phyloP scores from a whole-genome alignment of 2,329 filamentous ascomycete genomes.

The Neodidymelliopsis sp. region DNA sequence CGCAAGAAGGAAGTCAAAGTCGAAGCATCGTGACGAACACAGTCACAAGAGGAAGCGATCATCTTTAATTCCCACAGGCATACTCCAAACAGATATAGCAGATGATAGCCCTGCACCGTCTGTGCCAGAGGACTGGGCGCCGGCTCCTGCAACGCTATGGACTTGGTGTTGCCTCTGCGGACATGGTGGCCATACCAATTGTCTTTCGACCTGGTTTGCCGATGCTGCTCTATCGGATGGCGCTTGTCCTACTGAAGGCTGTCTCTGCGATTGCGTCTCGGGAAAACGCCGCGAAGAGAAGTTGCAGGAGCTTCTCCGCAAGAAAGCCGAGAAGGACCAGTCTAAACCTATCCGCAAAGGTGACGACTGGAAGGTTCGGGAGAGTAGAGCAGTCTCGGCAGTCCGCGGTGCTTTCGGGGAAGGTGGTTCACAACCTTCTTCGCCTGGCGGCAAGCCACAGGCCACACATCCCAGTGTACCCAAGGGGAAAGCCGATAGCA shows the following conservation, averaged over 20 bases:
- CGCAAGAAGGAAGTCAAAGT: slow-evolving; percentile 38
- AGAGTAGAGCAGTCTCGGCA: slow-evolving; percentile 54
- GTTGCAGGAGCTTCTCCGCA: slow-evolving; percentile 36
- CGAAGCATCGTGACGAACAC: slow-evolving; percentile 22
- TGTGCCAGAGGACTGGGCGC: slow-evolving; percentile 30
- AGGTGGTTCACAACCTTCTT: slow-evolving; percentile 10
- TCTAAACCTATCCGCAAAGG: slow-evolving; percentile 46
- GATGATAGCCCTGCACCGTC: slow-evolving; percentile 31
- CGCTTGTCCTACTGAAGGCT: slow-evolving; percentile 65
- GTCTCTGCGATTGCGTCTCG: slow-evolving; percentile 65
- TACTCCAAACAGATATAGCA: slow-evolving; percentile 18
- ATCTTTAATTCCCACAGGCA: slow-evolving; percentile 28
- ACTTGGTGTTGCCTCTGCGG: slow-evolving; percentile 67
- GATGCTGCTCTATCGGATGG: slow-evolving; percentile 57
- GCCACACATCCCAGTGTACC: slow-evolving; percentile 13
- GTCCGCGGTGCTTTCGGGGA: slow-evolving; percentile 46
- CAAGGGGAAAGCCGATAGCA: slow-evolving; percentile 39
- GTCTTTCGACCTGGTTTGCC: slow-evolving; percentile 64
- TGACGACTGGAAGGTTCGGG: slow-evolving; percentile 53
- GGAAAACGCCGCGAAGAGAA: slow-evolving; percentile 52
- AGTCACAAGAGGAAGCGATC: slow-evolving; percentile 39
- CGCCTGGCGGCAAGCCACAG: slow-evolving; percentile 23
- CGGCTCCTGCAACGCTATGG: slow-evolving; percentile 54
- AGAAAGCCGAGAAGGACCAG: slow-evolving; percentile 46
- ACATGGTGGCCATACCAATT: slow-evolving; percentile 66